phyloP scores from a whole-genome alignment of 2,329 filamentous ascomycete species.

The Didymella pinodella region DNA sequence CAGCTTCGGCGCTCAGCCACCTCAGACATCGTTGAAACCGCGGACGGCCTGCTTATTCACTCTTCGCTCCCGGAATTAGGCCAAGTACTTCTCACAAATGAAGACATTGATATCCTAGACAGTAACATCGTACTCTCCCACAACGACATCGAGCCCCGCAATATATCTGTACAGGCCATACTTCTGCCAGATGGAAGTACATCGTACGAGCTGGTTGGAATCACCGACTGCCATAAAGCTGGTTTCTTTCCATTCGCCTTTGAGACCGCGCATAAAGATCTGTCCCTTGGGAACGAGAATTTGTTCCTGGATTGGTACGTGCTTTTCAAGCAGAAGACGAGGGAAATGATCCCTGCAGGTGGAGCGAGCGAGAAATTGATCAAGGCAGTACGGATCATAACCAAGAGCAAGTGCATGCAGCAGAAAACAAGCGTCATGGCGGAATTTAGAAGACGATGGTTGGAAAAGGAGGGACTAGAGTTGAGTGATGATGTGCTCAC shows the following conservation, averaged over 20 bases:
- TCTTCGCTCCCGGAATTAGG: slow-evolving; percentile 15
- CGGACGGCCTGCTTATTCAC: slow-evolving; percentile 13
- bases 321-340: slow-evolving; percentile 14
- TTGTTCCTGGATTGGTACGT: slow-evolving; percentile 18
- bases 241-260: slow-evolving; percentile 17
- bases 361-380: slow-evolving; percentile 13
- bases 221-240: slow-evolving; percentile 14
- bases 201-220: slow-evolving; percentile 13
- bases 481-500: slow-evolving; percentile 12
- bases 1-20: slow-evolving; percentile 11
- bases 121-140: slow-evolving; percentile 13
- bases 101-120: slow-evolving; percentile 3
- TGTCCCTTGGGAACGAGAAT: slow-evolving; percentile 17
- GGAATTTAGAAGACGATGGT: slow-evolving; percentile 13
- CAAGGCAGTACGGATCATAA: slow-evolving; percentile 13
- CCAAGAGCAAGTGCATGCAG: slow-evolving; percentile 16
- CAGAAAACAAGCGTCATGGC: slow-evolving; percentile 20
- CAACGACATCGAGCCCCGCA: slow-evolving; percentile 18
- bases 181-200: neutral
- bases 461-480: slow-evolving; percentile 9
- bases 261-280: slow-evolving; percentile 19
- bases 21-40: slow-evolving; percentile 16
- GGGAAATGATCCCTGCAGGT: slow-evolving; percentile 8
- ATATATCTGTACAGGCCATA: slow-evolving; percentile 8
- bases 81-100: slow-evolving; percentile 15